Base-by-base conservation (phyloP, 169 alveolate species). In the Cyclospora cayetanensis region DNA sequence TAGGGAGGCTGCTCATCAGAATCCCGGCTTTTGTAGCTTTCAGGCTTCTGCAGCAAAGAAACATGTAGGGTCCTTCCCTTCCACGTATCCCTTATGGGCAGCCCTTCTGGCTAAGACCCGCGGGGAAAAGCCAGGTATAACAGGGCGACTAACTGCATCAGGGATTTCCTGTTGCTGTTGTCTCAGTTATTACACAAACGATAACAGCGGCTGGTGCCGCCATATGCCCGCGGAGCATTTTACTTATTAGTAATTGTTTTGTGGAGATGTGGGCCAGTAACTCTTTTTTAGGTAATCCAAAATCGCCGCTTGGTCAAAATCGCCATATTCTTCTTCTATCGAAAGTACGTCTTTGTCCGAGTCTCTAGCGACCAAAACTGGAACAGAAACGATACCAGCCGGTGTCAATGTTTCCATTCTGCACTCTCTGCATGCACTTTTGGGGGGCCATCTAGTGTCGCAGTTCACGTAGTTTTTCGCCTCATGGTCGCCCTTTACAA, bases 381-480 rank as follows among this genome's bases (percentile, higher is more conserved):
- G 72, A n/a, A 79, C 60, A 0, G 88, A 79, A n/a, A 79, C 46
- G 46, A 43, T 27, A 22, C 72, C 88, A 20, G 46, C 31, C 41
- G 37, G 65, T 43, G 88, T 43, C 1, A 70, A 35, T 46, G 52
- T 31, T 25, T 43, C 39, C 34, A n/a, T 31, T 34, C 88, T 43
- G 29, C 88, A 79, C 37, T 70, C 31, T 9, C 46, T 52, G 88
- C 88, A 79, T 46, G 70, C 88, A 0, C 42, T 55, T 37, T 43
- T 27, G 29, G 88, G 88, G 27, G 88, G 88, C 88, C 88, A 79
- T 46, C 88, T 46, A 2, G 70, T n/a, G 72, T 79, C 88, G 22
- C 88, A 79, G 74, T 79, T 79, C 15, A 55, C 88, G 42, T 79
- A 79, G 50, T 79, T 79, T 5, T 37, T 39, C 15, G 88, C 88